Percentiles rank a stretch among this genome's conserved stretches.
These are phyloP conservation scores for Gaeumannomyces sp. DNA, from an alignment of 2,329 filamentous ascomycete species.

Conservation along the genomic window DNA sequence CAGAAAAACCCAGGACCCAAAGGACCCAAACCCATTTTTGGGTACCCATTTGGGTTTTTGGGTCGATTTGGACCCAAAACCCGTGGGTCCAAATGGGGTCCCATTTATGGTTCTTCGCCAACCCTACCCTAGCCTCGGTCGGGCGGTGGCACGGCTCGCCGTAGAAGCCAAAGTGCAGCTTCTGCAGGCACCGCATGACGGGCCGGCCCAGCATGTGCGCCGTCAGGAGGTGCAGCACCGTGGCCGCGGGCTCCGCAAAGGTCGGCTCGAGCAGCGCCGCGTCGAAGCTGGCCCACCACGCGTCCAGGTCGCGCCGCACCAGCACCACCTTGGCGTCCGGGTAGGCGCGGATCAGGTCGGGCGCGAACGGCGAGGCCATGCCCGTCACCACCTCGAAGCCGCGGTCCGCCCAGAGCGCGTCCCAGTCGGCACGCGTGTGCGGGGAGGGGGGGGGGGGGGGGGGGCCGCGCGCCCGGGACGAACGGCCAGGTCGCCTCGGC, in stretches of 20 bases:
- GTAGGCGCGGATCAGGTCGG: conserved; percentile 39
- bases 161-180: conserved; percentile 1
- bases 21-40: too few species aligned
- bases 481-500: neutral
- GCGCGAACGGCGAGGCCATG: conserved; percentile 24
- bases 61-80: too few species aligned
- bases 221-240: neutral
- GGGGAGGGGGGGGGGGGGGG: too few species aligned
- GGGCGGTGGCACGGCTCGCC: neutral
- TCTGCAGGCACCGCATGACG: conserved; percentile 5
- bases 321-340: conserved; percentile 43
- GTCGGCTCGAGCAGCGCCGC: conserved; percentile 21
- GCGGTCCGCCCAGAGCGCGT: neutral
- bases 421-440: conserved; percentile 4
- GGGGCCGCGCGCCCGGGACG: too few species aligned
- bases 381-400: conserved; percentile 5
- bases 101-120: too few species aligned
- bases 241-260: neutral
- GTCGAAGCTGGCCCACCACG: conserved; percentile 31
- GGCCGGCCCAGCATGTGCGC: neutral
- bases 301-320: conserved; percentile 31
- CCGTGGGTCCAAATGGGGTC: too few species aligned
- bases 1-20: too few species aligned
- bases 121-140: neutral
- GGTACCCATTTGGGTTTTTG: too few species aligned